phyloP scores from a whole-genome alignment of 306 rosid genomes.

The Medicago arabica region DNA sequence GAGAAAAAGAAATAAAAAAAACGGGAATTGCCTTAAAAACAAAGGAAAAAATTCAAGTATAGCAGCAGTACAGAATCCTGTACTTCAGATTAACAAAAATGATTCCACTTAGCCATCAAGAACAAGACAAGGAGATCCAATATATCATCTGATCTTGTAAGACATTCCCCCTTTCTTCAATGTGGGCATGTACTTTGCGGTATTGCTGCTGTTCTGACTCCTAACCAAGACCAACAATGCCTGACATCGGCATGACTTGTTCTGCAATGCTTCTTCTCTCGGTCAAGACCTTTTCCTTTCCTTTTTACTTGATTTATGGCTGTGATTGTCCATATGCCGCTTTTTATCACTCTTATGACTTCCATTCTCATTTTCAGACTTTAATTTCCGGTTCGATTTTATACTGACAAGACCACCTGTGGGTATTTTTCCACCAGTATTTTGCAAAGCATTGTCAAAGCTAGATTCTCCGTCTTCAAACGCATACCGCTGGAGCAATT shows the following conservation, averaged over 20 bases:
- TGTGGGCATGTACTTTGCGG: slow-evolving; percentile 9
- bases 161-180: background rate
- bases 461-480: slow-evolving; percentile 59
- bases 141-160: background rate
- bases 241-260: background rate
- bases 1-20: background rate
- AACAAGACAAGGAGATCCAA: background rate
- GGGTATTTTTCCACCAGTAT: slow-evolving; percentile 57
- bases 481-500: slow-evolving; percentile 62
- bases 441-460: slow-evolving; percentile 56
- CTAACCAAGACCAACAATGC: slow-evolving; percentile 2
- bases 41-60: background rate
- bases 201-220: slow-evolving; percentile 9
- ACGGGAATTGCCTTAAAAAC: background rate
- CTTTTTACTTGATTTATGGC: slow-evolving; percentile 50
- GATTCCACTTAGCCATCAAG: background rate
- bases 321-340: slow-evolving; percentile 49
- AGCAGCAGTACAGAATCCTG: slow-evolving; percentile 8
- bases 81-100: background rate
- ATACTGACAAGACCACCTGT: slow-evolving; percentile 66
- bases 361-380: slow-evolving; percentile 49
- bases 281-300: slow-evolving; percentile 51
- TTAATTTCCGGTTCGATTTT: slow-evolving; percentile 56
- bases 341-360: slow-evolving; percentile 56
- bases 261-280: slow-evolving; percentile 7